These are phyloP conservation scores for Lolium multiflorum DNA, from an alignment of 176 grass and related monocot genomes.

Conservation along the genomic window DNA sequence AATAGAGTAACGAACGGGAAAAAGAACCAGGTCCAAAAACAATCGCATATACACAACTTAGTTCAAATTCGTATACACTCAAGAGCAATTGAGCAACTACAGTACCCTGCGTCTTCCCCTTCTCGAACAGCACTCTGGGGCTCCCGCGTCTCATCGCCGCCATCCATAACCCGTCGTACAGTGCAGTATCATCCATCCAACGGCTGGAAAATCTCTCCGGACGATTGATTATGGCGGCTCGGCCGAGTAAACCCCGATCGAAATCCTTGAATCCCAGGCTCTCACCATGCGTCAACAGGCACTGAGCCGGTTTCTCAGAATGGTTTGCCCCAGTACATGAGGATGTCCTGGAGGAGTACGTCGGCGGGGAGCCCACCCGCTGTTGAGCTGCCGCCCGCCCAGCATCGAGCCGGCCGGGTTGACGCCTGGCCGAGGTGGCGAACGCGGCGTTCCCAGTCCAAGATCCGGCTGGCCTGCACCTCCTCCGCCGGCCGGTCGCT, in stretches of 20 bases:
- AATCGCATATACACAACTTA: constrained; percentile 37
- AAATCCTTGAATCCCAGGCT: neutral
- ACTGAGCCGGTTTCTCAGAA: constrained; percentile 31
- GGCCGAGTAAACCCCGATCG: constrained; percentile 2
- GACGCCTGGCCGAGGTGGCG: constrained; percentile 5
- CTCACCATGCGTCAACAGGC: neutral
- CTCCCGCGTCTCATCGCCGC: constrained; percentile 26
- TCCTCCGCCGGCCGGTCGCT: constrained; percentile 53
- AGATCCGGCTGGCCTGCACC: constrained; percentile 73
- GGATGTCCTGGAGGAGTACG: constrained; percentile 64
- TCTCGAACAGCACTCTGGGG: neutral
- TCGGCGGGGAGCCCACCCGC: neutral
- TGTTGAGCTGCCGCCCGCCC: constrained; percentile 18
- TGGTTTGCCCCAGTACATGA: constrained; percentile 67
- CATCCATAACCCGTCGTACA: neutral
- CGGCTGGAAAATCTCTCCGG: neutral
- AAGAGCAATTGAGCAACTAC: neutral
- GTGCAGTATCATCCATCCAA: neutral
- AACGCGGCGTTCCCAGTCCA: constrained; percentile 62
- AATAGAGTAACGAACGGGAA: neutral
- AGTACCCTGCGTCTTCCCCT: neutral
- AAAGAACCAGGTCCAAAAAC: neutral
- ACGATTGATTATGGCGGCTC: constrained; percentile 26
- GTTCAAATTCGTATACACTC: constrained; percentile 19
- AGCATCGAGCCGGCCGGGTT: constrained; percentile 36